Base-by-base conservation (phyloP, 768 basidiomycete genomes). In the Gelatoporia subvermispora region DNA sequence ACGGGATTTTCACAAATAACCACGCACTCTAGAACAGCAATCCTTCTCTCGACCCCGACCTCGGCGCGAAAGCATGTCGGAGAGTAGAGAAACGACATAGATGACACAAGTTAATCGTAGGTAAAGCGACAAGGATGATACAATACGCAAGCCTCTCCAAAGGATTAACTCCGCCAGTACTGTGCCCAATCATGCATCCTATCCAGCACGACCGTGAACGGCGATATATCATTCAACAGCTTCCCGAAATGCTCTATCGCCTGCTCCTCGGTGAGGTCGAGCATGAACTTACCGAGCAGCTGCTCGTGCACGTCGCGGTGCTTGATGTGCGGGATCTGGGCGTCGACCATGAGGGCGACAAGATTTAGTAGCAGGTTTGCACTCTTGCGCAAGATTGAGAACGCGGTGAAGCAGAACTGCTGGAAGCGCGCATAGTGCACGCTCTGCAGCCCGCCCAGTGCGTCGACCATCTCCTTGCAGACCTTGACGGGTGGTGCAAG, bases 381-480 rank as follows among this genome's bases (percentile, higher is more conserved):
- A 62, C 89, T 93, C 75, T 98, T 97, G 56, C 95, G 83, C 48
- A 98, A 78, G 60, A 91, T 93, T 45, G 88, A 89, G 69, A 98
- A 98, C 1, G 93, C 96, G n/a, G 95, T 98, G 67, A 94, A 95
- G 65, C 92, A 96, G 55, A 93, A 87, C 57, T 82, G 87, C 68
- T 97, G 93, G 82, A 99, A 99, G 24, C 94, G 85, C 21, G 84
- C 80, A 66, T 97, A 97, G 64, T 98, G 95, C n/a, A 87, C 79
- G 5, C 93, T 95, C 60, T 88, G 82, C 1, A 90, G 84, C 10
- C 96, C 95, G n/a, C 96, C 96, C 93, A 99, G 95, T 10, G 90
- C 95, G 63, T 99, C 96, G 0, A 98, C 92, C 96, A 98, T 99
- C 64, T 98, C 96, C 61, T 95, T 94, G 69, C 94, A 97, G 35